Percentiles rank a stretch among this genome's conserved stretches.
Conservation (phyloP, 140 eudicot species). For the Stevia rebaudiana region DNA sequence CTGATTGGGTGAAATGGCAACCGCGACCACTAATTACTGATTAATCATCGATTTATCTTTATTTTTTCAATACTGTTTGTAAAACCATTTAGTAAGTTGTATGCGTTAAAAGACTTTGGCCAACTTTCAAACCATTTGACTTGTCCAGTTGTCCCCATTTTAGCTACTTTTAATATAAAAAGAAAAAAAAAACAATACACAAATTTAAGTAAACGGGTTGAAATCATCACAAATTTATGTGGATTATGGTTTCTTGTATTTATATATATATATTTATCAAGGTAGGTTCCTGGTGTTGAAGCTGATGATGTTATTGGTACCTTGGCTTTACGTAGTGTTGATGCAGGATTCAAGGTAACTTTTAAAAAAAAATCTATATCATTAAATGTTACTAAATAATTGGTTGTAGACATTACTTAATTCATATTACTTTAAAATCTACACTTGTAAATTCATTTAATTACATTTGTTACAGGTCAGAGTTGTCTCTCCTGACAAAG, state of each 20-base stretch:
- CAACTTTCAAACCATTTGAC: not conserved
- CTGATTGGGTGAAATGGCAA: too few species aligned
- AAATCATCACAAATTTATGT: not conserved
- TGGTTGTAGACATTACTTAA: not conserved
- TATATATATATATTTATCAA: constrained; percentile 16
- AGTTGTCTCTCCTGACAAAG: constrained; percentile 98
- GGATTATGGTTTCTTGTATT: constrained; percentile 6
- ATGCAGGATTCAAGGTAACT: constrained; percentile 80
- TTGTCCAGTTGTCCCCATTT: not conserved
- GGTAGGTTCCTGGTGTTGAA: constrained; percentile 98
- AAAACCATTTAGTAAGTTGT: not conserved
- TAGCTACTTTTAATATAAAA: not conserved
- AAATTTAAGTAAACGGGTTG: not conserved
- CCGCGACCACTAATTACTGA: too few species aligned
- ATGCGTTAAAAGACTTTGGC: not conserved
- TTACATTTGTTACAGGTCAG: constrained; percentile 55
- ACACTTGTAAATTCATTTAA: not conserved
- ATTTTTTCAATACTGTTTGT: too few species aligned
- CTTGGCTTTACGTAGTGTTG: constrained; percentile 73
- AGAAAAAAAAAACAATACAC: not conserved
- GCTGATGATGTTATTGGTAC: constrained; percentile 99
- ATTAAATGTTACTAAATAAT: not conserved
- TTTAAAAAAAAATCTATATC: not conserved
- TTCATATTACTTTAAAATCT: not conserved
- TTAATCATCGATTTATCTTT: too few species aligned